These are phyloP conservation scores for Graphium sp. DNA, from an alignment of 2,329 filamentous ascomycete genomes.

Conservation along the genomic window DNA sequence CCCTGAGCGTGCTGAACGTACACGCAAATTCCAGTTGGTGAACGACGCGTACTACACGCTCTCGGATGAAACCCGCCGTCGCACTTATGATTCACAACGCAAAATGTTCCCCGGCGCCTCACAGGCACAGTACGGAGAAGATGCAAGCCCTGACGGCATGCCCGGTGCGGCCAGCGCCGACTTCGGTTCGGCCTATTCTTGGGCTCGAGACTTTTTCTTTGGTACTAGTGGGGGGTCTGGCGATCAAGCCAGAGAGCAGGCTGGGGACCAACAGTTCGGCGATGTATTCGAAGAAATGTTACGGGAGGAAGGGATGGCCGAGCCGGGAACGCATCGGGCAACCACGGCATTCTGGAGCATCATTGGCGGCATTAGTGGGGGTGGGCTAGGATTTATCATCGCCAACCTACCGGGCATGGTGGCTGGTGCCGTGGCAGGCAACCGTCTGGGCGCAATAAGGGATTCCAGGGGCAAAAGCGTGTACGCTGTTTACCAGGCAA, in stretches of 20 bases:
- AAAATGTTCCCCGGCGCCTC: constrained; percentile 13
- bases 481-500: constrained; percentile 65
- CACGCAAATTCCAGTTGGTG: constrained; percentile 77
- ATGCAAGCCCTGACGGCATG: constrained; percentile 7
- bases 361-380: constrained; percentile 72
- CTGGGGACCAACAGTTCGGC: constrained; percentile 71
- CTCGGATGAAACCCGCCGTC: constrained; percentile 58
- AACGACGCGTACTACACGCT: constrained; percentile 91
- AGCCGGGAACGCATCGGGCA: constrained; percentile 16
- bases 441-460: constrained; percentile 73
- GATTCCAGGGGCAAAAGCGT: constrained; percentile 92
- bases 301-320: constrained; percentile 68
- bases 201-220: constrained; percentile 54
- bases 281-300: constrained; percentile 83
- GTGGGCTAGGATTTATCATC: constrained; percentile 84
- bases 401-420: constrained; percentile 81
- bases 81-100: constrained; percentile 65
- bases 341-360: constrained; percentile 75
- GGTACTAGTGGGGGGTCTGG: too few relatives aligned
- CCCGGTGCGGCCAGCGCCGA: constrained; percentile 14
- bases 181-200: constrained; percentile 47
- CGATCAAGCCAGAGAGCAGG: constrained; percentile 25
- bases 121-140: constrained; percentile 26
- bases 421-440: constrained; percentile 83
- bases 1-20: constrained; percentile 66